A percentile compares a stretch with the other conserved stretches of the same genome.
Conservation (phyloP, 495 filamentous ascomycete species). For the Ascodesmis nigricans region DNA sequence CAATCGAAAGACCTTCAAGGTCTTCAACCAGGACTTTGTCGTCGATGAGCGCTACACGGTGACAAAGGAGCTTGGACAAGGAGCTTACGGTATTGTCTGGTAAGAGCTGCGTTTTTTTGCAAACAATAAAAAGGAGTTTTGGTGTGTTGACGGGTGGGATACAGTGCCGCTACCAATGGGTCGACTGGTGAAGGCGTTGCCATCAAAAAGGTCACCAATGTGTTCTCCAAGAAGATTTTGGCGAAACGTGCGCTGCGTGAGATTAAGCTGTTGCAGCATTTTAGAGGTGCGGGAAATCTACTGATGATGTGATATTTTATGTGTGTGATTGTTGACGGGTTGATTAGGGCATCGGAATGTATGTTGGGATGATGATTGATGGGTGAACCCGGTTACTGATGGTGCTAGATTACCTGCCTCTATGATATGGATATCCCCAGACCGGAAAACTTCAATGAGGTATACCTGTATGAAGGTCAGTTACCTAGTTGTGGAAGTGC, state of each 20-base stretch:
- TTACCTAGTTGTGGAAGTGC: not conserved
- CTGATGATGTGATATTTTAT: no score
- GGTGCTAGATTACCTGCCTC: slow-evolving; percentile 95
- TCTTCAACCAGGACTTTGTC: slow-evolving; percentile 98
- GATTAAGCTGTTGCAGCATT: slow-evolving; percentile 96
- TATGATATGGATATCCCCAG: slow-evolving; percentile 99
- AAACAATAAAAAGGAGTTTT: slow-evolving; percentile 3
- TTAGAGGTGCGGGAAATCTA: slow-evolving; percentile 58
- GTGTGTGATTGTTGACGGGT: slow-evolving; percentile 5
- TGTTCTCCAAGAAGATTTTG: slow-evolving; percentile 99
- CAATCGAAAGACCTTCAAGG: slow-evolving; percentile 93
- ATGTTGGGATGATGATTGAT: slow-evolving; percentile 18
- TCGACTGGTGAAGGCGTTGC: slow-evolving; percentile 88
- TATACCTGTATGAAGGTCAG: slow-evolving; percentile 92
- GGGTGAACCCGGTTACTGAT: no score
- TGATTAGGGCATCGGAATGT: slow-evolving; percentile 39
- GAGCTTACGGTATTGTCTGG: slow-evolving; percentile 98
- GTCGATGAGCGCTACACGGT: slow-evolving; percentile 96
- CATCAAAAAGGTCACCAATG: slow-evolving; percentile 99
- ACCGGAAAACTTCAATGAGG: slow-evolving; percentile 97
- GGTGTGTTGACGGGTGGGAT: slow-evolving; percentile 7
- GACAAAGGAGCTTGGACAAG: slow-evolving; percentile 94
- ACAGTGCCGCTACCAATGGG: slow-evolving; percentile 76
- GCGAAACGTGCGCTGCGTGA: slow-evolving; percentile 93
- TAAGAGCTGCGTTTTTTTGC: slow-evolving; percentile 26